phyloP scores from a whole-genome alignment of 768 basidiomycete species.

The Vararia minispora region DNA sequence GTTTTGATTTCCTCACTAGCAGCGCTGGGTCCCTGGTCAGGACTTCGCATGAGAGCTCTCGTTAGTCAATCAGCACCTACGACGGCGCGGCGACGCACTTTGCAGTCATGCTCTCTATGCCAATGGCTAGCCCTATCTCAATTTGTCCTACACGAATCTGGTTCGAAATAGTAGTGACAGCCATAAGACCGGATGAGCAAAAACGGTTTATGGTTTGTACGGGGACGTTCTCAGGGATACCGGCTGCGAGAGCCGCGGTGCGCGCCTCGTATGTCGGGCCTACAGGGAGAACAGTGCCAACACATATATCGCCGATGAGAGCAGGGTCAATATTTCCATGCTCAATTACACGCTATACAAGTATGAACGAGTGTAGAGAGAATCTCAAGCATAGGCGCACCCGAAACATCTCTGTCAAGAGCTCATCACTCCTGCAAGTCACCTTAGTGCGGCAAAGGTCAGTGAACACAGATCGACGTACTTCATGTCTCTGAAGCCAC shows the following conservation, averaged over 20 bases:
- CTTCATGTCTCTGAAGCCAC: slow-evolving; percentile 63
- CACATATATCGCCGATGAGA: slow-evolving; percentile 65
- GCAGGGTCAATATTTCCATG: slow-evolving; percentile 50
- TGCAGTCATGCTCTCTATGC: slow-evolving; percentile 80
- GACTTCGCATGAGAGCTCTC: slow-evolving; percentile 28
- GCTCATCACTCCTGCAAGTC: slow-evolving; percentile 53
- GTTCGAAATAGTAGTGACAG: slow-evolving; percentile 65
- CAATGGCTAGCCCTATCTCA: slow-evolving; percentile 68
- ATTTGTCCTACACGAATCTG: slow-evolving; percentile 71
- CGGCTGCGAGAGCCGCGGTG: slow-evolving; percentile 66
- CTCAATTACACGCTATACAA: slow-evolving; percentile 41
- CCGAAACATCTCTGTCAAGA: slow-evolving; percentile 75
- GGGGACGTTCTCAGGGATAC: slow-evolving; percentile 69
- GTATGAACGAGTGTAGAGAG: slow-evolving; percentile 10
- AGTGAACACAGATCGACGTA: slow-evolving; percentile 20
- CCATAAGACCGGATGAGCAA: slow-evolving; percentile 83
- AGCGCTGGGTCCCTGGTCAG: slow-evolving; percentile 48
- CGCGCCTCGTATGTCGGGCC: slow-evolving; percentile 62
- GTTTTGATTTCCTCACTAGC: slow-evolving; percentile 52
- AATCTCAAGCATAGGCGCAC: slow-evolving; percentile 21
- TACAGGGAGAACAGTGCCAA: slow-evolving; percentile 64
- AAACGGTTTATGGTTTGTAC: slow-evolving; percentile 69
- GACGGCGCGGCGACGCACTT: slow-evolving; percentile 34
- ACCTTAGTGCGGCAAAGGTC: neutral
- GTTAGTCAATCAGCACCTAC: slow-evolving; percentile 14